A percentile compares a stretch with the other conserved stretches of the same genome.
These are phyloP conservation scores for Adenanthera pavonina DNA, from an alignment of 306 rosid species.

Conservation along the genomic window DNA sequence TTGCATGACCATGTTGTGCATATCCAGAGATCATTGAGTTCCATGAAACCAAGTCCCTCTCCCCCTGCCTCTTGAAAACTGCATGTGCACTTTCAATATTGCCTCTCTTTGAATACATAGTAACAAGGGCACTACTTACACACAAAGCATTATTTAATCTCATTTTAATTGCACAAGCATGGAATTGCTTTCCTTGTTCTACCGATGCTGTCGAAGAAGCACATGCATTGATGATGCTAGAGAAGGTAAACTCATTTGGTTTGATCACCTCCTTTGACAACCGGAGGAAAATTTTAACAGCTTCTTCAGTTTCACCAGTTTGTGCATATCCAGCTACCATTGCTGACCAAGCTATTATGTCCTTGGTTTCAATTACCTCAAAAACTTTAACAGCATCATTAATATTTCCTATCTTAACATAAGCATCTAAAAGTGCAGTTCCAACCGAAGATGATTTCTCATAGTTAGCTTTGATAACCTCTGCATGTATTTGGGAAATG, in stretches of 20 bases:
- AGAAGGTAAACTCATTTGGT: conserved; percentile 84
- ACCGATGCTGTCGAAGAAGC: conserved; percentile 69
- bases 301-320: conserved; percentile 71
- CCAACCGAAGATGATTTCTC: conserved; percentile 81
- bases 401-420: conserved; percentile 60
- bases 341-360: conserved; percentile 91
- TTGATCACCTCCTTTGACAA: conserved; percentile 62
- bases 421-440: conserved; percentile 81
- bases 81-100: conserved; percentile 79
- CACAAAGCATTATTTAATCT: conserved; percentile 66
- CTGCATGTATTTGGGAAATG: conserved; percentile 71
- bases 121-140: conserved; percentile 88
- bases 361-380: conserved; percentile 66
- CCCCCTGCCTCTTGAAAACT: conserved; percentile 84
- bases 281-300: conserved; percentile 61
- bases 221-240: conserved; percentile 81
- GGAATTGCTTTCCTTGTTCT: conserved; percentile 91
- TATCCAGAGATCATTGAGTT: conserved; percentile 91
- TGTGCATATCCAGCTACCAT: conserved; percentile 85
- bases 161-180: conserved; percentile 71
- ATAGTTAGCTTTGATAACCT: conserved; percentile 70
- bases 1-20: conserved; percentile 87
- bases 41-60: conserved; percentile 94
- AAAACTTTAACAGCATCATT: conserved; percentile 70
- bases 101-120: conserved; percentile 94